Evolutionary conservation across 345 rosid genomes (phyloP).

Genomic region (Eucalyptus melliodora): DNA sequence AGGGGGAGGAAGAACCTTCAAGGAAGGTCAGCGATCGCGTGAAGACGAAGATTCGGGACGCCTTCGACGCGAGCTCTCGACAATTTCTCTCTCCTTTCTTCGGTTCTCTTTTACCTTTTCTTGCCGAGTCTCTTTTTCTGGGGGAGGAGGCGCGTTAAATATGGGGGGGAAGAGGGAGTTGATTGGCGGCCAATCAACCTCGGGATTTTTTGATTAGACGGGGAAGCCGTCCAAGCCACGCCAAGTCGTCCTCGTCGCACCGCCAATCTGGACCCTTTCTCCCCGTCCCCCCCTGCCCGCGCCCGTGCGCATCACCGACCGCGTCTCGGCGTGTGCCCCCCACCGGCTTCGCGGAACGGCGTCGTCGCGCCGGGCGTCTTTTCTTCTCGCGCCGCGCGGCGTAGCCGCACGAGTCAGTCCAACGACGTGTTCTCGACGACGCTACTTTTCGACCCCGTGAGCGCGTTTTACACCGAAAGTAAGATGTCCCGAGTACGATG

Average conservation of each 20-base stretch:
- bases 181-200: background rate
- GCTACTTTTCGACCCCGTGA: background rate
- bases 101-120: background rate
- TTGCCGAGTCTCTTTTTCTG: no score
- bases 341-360: background rate
- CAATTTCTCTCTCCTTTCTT: background rate
- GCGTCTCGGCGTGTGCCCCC: no score
- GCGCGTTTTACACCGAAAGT: no score
- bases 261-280: background rate
- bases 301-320: background rate
- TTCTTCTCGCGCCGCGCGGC: no score
- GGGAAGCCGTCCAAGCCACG: background rate
- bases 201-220: background rate
- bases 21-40: background rate
- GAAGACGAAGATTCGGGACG: background rate
- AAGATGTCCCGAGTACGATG: no score
- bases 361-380: background rate
- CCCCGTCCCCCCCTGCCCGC: background rate
- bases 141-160: background rate
- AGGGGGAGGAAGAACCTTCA: background rate
- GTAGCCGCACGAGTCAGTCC: background rate
- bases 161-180: background rate
- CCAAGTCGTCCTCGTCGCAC: background rate
- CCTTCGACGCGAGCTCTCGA: background rate
- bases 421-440: background rate